Base-by-base conservation (phyloP, 2,329 filamentous ascomycete genomes). In the Alternaria viburni region DNA sequence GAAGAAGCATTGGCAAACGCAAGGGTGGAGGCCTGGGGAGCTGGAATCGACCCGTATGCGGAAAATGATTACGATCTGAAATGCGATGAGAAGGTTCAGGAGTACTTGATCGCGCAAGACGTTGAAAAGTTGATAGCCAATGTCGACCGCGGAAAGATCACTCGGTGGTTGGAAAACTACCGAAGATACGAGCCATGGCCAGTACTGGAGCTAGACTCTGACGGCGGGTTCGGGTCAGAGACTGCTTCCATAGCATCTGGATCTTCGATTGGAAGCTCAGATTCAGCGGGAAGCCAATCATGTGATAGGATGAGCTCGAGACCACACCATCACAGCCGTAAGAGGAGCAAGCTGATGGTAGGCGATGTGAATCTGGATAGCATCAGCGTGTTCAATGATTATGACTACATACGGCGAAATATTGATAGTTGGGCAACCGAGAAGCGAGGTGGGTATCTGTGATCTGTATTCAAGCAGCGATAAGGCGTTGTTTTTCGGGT, bases 1-100 rank as follows among this genome's bases (percentile, higher is more conserved):
- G 32, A 36, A 2, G 32, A 36, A 2, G 7, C 7, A 4, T 4
- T 36, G 1, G 13, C 9, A 8, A 1, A 0, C 1, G 4, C 4
- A 36, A 36, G 7, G 4, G 32, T 4, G 32, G 32, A 4, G 7
- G 32, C 32, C 0, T 10, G 1, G 3, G 32, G 2, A 41, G 32
- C 32, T 41, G 32, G 32, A 41, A 41, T 41, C 2, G 32, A 41
- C 3, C 32, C 15, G 3, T 41, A 41, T n/a, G 32, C 32, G 7
- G 32, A 41, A 17, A 41, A 41, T 41, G 32, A 4, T 0, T 17
- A 5, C 8, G 32, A 41, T 5, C 6, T 41, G 32, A 0, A 9
- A 5, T 4, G 32, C 2, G 32, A 41, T 41, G 15, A 41, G 15
- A n/a, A 23, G 23, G 23, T 23, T 23, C 23, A 25, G 23, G 23